Evolutionary conservation across 306 rosid species (phyloP).

Genomic region (Inga laurina): DNA sequence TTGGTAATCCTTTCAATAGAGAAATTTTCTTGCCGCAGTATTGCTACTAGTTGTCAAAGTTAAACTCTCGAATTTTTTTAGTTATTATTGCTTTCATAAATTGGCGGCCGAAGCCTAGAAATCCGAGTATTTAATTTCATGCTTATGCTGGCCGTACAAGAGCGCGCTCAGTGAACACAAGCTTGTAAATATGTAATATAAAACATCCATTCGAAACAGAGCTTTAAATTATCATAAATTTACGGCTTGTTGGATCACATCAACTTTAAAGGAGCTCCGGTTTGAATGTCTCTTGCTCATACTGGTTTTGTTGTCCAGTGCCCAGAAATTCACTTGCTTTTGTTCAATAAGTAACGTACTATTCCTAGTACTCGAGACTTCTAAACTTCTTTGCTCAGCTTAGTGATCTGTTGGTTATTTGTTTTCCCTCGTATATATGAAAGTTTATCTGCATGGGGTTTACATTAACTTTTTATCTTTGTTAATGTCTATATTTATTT

Average conservation of each 20-base stretch:
- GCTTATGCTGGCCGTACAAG: background rate
- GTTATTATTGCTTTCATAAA: background rate
- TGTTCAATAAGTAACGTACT: background rate
- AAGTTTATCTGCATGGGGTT: background rate
- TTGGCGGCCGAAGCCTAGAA: background rate
- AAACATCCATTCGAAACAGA: background rate
- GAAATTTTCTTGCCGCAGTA: background rate
- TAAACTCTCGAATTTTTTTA: background rate
- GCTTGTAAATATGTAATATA: background rate
- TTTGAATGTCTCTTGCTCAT: background rate
- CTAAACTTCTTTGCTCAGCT: background rate
- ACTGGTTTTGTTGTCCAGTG: background rate
- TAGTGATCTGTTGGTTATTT: background rate
- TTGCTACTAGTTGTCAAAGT: background rate
- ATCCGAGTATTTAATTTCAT: background rate
- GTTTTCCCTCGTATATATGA: background rate
- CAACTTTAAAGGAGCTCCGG: background rate
- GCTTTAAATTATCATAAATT: background rate
- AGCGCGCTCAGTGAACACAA: background rate
- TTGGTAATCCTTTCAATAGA: background rate
- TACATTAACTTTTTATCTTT: background rate
- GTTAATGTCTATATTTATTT: background rate
- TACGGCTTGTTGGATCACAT: background rate
- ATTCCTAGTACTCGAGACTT: background rate
- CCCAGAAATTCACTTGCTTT: constrained; percentile 5